A percentile compares a stretch with the other conserved stretches of the same genome.
Evolutionary conservation across 495 filamentous ascomycete species (phyloP).

Genomic region (Thozetella sp.): DNA sequence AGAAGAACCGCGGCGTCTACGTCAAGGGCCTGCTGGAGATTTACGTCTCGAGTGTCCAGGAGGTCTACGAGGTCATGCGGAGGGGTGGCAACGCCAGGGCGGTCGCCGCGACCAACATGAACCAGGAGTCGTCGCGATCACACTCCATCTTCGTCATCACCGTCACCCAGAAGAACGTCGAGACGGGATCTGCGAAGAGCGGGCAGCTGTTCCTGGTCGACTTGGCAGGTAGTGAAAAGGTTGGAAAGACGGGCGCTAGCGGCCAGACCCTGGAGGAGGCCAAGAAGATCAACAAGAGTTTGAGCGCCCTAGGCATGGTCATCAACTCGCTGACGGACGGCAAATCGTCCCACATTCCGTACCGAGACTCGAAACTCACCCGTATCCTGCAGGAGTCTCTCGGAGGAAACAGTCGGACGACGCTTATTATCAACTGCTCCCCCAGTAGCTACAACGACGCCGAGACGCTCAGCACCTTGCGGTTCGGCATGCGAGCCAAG

Average conservation of each 20-base stretch:
- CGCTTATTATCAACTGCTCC: slow-evolving; percentile 97
- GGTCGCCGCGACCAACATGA: slow-evolving; percentile 99
- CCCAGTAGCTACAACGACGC: slow-evolving; percentile 97
- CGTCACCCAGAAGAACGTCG: slow-evolving; percentile 96
- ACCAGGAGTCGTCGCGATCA: slow-evolving; percentile 96
- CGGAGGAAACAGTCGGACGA: slow-evolving; percentile 96
- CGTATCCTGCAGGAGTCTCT: slow-evolving; percentile 95
- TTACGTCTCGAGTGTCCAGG: slow-evolving; percentile 92
- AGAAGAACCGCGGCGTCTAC: slow-evolving; percentile 94
- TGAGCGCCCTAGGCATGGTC: slow-evolving; percentile 97
- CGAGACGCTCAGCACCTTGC: slow-evolving; percentile 89
- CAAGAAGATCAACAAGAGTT: slow-evolving; percentile 99
- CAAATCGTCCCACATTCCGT: slow-evolving; percentile 96
- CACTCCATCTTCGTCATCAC: slow-evolving; percentile 99
- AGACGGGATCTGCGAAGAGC: slow-evolving; percentile 94
- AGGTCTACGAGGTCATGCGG: slow-evolving; percentile 97
- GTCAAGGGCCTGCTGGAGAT: slow-evolving; percentile 95
- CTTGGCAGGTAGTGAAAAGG: slow-evolving; percentile 96
- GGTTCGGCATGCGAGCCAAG: slow-evolving; percentile 96
- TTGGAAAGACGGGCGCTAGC: slow-evolving; percentile 97
- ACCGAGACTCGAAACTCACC: slow-evolving; percentile 97
- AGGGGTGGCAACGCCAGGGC: slow-evolving; percentile 85
- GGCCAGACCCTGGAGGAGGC: slow-evolving; percentile 98
- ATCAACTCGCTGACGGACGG: slow-evolving; percentile 98
- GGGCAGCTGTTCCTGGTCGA: slow-evolving; percentile 97